Evolutionary conservation across 2,329 filamentous ascomycete species (phyloP).

Genomic region (Penicillium janthinellum): DNA sequence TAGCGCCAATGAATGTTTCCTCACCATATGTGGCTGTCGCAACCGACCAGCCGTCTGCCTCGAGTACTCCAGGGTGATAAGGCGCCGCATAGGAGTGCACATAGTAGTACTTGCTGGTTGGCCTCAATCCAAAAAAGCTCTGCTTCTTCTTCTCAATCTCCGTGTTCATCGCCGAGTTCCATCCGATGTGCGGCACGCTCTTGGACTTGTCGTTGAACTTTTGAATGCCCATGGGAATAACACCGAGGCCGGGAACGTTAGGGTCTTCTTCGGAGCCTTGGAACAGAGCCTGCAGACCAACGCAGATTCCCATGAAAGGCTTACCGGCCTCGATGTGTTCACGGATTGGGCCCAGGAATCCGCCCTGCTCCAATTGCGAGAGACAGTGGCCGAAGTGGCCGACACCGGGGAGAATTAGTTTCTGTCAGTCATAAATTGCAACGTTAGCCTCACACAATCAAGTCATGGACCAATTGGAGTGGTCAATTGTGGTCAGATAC

Average conservation of each 20-base stretch:
- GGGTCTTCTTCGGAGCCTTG: conserved; percentile 79
- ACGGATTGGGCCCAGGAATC: conserved; percentile 79
- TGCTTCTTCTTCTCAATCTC: conserved; percentile 48
- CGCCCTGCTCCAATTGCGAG: conserved; percentile 76
- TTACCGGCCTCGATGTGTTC: conserved; percentile 87
- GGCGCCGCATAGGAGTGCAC: conserved; percentile 91
- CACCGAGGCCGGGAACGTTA: conserved; percentile 69
- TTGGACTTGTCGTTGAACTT: conserved; percentile 78
- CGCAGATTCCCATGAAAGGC: conserved; percentile 97
- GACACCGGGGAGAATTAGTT: conserved; percentile 92
- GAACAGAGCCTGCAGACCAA: conserved; percentile 89
- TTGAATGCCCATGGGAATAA: conserved; percentile 71
- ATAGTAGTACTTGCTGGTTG: conserved; percentile 95
- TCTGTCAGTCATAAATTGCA: conserved; percentile 54
- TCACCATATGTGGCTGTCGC: conserved; percentile 84
- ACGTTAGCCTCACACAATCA: background rate
- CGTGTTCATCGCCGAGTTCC: conserved; percentile 78
- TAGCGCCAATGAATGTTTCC: conserved; percentile 88
- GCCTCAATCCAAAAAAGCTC: conserved; percentile 75
- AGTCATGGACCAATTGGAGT: background rate
- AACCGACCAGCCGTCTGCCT: conserved; percentile 85
- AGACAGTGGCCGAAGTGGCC: conserved; percentile 98
- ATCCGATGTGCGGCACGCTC: conserved; percentile 97
- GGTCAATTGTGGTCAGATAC: background rate
- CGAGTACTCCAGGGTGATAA: conserved; percentile 72